Base-by-base conservation (phyloP, 2,329 filamentous ascomycete species). In the Fusarium sororula region DNA sequence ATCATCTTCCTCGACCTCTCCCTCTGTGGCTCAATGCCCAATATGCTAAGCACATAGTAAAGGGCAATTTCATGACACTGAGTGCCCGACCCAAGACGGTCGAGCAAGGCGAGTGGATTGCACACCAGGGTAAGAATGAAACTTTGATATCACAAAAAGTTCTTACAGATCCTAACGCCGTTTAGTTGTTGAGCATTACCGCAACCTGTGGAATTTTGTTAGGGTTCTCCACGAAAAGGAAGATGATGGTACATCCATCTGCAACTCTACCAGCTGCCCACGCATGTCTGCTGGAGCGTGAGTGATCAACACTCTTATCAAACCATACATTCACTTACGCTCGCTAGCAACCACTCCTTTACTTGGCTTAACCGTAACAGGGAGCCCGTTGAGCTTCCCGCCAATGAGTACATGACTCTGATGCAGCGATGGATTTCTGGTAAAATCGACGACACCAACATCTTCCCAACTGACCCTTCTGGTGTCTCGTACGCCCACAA, bases 31-130 rank as follows among this genome's bases (percentile, higher is more conserved):
- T 95, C 78, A 92, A 93, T 79, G 88, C 92, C 58, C 86, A 90
- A 73, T 93, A 94, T 80, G 92, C 93, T 65, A 94, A 93, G 81
- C 91, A 98, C 80, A 97, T 98, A 75, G 95, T 98, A 80, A 97
- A 96, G 86, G 96, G 96, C 64, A 98, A 98, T 85, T 98, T 98
- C 81, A 94, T 98, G 92, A 98, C 96, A n/a, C 85, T 98, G 71
- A 97, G 96, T 79, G 94, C 95, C 57, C 93, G 95, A 81, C 96
- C 96, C 32, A 95, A 96, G 85, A 95, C 96, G 70, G 94, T 98
- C 56, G 96, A 98, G 79, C 91, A 95, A 81, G 96, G 94, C 75
- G 96, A 98, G 84, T 98, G 96, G 96, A 89, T 98, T 77, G 95
- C 96, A 74, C 95, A 98, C 83, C 96, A 98, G 87, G 92, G 96